Evolutionary conservation across 768 basidiomycete species (phyloP).

Genomic region (Amanita jacksonii): DNA sequence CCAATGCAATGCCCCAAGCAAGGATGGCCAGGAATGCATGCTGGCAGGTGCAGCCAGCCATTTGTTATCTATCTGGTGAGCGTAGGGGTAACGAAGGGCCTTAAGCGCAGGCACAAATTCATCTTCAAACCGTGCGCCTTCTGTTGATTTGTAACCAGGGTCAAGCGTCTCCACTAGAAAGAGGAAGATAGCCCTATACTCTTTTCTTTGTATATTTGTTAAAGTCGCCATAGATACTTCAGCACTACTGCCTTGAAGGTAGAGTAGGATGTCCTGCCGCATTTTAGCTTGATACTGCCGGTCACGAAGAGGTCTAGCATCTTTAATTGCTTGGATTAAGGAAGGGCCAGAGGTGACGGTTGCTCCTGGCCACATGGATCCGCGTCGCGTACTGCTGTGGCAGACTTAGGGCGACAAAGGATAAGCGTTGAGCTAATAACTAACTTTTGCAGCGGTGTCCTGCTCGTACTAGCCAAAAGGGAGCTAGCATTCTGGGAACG

Average conservation of each 20-base stretch:
- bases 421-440: constrained; percentile 7
- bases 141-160: constrained; percentile 48
- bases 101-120: constrained; percentile 72
- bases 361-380: constrained; percentile 63
- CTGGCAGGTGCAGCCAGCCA: constrained; percentile 74
- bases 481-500: constrained; percentile 68
- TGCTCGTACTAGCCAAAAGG: constrained; percentile 60
- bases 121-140: constrained; percentile 56
- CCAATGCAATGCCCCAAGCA: constrained; percentile 83
- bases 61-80: constrained; percentile 70
- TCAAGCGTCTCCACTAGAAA: constrained; percentile 67
- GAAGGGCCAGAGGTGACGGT: constrained; percentile 36
- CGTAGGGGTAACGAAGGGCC: constrained; percentile 74
- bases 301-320: constrained; percentile 73
- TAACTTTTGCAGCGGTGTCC: constrained; percentile 69
- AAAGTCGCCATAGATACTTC: constrained; percentile 63
- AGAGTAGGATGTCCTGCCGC: constrained; percentile 68
- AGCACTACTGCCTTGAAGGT: constrained; percentile 55
- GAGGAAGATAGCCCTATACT: constrained; percentile 79
- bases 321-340: constrained; percentile 48
- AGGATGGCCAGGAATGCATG: constrained; percentile 85
- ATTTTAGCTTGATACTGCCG: constrained; percentile 62
- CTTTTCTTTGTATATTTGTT: constrained; percentile 73
- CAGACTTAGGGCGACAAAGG: constrained; percentile 4
- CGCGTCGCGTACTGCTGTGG: constrained; percentile 58